Evolutionary conservation across 106 monocot genomes (phyloP).

Genomic region (Allium sativum): DNA sequence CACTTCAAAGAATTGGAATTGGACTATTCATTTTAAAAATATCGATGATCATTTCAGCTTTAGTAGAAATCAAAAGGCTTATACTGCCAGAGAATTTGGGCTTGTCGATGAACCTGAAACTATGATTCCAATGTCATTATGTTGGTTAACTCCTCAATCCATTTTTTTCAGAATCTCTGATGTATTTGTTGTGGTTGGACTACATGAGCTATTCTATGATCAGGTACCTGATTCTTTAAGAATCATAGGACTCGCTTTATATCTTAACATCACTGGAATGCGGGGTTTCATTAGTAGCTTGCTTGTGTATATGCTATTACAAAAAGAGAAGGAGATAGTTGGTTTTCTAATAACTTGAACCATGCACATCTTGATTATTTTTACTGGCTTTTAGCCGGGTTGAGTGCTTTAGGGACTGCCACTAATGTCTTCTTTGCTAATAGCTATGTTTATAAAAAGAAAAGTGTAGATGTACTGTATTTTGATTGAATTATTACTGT

Average conservation of each 20-base stretch:
- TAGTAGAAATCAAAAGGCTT: conserved; percentile 20
- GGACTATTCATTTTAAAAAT: conserved; percentile 5
- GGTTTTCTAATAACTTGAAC: too few species aligned
- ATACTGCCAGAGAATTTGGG: conserved; percentile 11
- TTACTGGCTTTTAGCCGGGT: too few species aligned
- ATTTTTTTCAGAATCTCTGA: background rate
- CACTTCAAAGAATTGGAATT: conserved; percentile 15
- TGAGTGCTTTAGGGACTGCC: too few species aligned
- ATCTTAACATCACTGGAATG: background rate
- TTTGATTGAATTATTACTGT: too few species aligned
- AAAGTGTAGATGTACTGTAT: too few species aligned
- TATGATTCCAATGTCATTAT: background rate
- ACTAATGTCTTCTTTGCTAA: too few species aligned
- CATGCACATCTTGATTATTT: too few species aligned
- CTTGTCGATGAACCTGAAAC: background rate
- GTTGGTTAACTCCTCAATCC: conserved; percentile 3
- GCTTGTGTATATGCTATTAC: too few species aligned
- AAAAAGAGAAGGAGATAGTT: too few species aligned
- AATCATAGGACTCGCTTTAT: background rate
- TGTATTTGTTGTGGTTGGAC: background rate
- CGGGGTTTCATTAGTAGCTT: too few species aligned
- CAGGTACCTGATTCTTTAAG: background rate
- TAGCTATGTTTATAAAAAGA: too few species aligned
- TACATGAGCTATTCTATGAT: conserved; percentile 6
- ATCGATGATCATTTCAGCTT: conserved; percentile 12